Percentiles rank a stretch among this genome's conserved stretches.
phyloP scores from a whole-genome alignment of 1,139 yeast species.

The Pichia sp. region DNA sequence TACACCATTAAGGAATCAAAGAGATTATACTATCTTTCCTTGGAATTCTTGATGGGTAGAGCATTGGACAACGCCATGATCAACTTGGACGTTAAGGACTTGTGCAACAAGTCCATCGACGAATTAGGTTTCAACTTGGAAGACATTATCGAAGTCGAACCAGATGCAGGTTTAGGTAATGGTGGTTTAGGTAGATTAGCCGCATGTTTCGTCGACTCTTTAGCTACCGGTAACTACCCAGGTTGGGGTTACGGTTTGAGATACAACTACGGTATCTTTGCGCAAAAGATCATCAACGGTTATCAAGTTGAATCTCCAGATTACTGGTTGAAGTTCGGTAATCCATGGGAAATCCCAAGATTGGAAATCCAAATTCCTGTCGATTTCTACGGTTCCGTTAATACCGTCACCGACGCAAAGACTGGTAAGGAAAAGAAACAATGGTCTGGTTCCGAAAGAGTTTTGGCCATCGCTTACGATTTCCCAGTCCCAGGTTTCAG shows the following conservation, averaged over 20 bases:
- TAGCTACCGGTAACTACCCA: conserved; percentile 82
- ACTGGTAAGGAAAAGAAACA: conserved; percentile 50
- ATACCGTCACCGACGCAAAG: conserved; percentile 47
- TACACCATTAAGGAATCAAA: conserved; percentile 85
- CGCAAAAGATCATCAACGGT: conserved; percentile 88
- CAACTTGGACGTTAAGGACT: conserved; percentile 53
- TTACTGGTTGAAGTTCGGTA: conserved; percentile 84
- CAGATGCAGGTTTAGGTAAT: conserved; percentile 93
- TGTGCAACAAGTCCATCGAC: conserved; percentile 53
- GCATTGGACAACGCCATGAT: conserved; percentile 94
- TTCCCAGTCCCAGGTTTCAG: conserved; percentile 92
- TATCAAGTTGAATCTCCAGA: conserved; percentile 95
- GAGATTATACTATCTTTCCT: conserved; percentile 80
- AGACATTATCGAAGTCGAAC: conserved; percentile 82
- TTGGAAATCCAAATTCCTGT: conserved; percentile 89
- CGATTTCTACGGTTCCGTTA: conserved; percentile 82
- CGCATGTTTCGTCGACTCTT: conserved; percentile 90
- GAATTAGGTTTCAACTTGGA: conserved; percentile 88
- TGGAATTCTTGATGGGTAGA: conserved; percentile 93
- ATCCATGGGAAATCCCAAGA: conserved; percentile 93
- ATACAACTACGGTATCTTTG: conserved; percentile 91
- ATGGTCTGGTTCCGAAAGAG: conserved; percentile 91
- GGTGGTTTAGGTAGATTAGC: conserved; percentile 96
- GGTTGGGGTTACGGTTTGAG: conserved; percentile 98
- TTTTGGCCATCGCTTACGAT: conserved; percentile 89